Percentiles rank a stretch among this genome's conserved stretches.
Conservation (phyloP, 2,329 filamentous ascomycete species). For the Mollisiaceae sp. region DNA sequence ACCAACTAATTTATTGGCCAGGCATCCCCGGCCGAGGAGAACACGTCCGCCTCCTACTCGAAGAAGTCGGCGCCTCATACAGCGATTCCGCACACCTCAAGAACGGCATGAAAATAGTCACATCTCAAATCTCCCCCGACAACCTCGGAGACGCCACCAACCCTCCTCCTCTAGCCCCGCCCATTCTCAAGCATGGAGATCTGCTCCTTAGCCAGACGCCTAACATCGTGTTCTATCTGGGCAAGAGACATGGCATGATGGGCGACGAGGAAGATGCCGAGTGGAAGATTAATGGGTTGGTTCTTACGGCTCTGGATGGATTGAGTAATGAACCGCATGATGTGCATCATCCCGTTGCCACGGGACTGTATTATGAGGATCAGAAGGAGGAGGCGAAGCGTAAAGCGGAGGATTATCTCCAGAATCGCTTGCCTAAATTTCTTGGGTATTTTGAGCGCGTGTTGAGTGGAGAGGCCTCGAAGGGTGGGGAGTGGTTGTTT, state of each 20-base stretch:
- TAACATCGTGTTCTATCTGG: slow-evolving; percentile 75
- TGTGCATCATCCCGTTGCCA: slow-evolving; percentile 73
- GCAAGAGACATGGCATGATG: slow-evolving; percentile 41
- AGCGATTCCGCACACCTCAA: slow-evolving; percentile 61
- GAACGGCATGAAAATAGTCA: slow-evolving; percentile 57
- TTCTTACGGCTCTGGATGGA: slow-evolving; percentile 70
- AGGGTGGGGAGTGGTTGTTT: slow-evolving; percentile 68
- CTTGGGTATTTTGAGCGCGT: slow-evolving; percentile 73
- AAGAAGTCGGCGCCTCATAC: slow-evolving; percentile 70
- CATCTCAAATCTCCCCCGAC: slow-evolving; percentile 51
- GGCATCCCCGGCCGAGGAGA: slow-evolving; percentile 74
- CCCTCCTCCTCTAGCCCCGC: slow-evolving; percentile 69
- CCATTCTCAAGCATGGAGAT: slow-evolving; percentile 61
- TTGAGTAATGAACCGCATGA: slow-evolving; percentile 76
- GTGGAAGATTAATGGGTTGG: slow-evolving; percentile 64
- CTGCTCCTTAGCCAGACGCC: slow-evolving; percentile 71
- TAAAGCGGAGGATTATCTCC: slow-evolving; percentile 61
- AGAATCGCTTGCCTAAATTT: slow-evolving; percentile 72
- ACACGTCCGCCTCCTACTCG: slow-evolving; percentile 73
- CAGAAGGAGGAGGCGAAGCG: slow-evolving; percentile 71
- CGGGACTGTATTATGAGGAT: slow-evolving; percentile 70
- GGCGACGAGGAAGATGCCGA: slow-evolving; percentile 39
- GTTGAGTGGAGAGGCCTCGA: slow-evolving; percentile 60
- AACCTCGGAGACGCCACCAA: slow-evolving; percentile 60
- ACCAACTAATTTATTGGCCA: slow-evolving; percentile 35